A percentile compares a stretch with the other conserved stretches of the same genome.
Conservation (phyloP, 192 early-diverging fungal species). For the Backusella circina region DNA sequence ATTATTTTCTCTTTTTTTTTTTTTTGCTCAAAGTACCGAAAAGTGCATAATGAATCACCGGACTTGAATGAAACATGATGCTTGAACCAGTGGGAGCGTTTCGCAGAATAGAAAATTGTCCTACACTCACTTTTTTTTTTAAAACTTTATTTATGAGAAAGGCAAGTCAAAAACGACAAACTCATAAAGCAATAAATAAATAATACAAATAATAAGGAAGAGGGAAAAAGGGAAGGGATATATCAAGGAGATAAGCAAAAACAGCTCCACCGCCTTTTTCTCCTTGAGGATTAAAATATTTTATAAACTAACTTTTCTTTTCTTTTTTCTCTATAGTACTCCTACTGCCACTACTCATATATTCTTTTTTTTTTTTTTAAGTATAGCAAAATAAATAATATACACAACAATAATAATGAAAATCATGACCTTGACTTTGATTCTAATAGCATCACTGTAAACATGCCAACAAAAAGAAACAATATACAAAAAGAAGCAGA, state of each 20-base stretch:
- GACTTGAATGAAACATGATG: background rate
- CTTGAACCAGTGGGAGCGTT: background rate
- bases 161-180: background rate
- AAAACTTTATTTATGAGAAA: background rate
- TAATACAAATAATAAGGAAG: background rate
- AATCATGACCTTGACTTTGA: constrained; percentile 3
- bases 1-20: background rate
- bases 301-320: background rate
- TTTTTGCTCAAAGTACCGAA: background rate
- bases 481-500: constrained; percentile 36
- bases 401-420: background rate
- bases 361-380: background rate
- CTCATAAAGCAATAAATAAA: background rate
- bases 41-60: constrained; percentile 2
- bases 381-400: background rate
- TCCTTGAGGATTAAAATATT: constrained; percentile 3
- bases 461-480: constrained; percentile 39
- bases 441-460: constrained; percentile 32
- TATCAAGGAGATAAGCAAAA: background rate
- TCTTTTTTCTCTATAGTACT: background rate
- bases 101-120: constrained; percentile 1
- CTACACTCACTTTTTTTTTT: background rate
- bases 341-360: background rate
- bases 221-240: background rate
- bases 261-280: background rate